Conservation (phyloP, 2,329 filamentous ascomycete species). For the Ceratocystis ficicola region DNA sequence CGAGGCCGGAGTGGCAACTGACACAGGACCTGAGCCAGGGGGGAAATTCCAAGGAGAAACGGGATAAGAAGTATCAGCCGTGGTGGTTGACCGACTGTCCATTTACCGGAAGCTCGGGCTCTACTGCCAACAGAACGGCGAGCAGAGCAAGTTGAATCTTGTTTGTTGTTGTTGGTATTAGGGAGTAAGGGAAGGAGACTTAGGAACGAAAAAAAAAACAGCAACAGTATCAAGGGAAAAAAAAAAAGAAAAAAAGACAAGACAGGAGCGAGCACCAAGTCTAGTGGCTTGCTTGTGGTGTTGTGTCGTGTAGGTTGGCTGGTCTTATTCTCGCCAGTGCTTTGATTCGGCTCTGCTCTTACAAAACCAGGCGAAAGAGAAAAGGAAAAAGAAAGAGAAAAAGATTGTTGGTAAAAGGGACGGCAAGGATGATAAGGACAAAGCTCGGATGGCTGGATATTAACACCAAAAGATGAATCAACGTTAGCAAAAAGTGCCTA, state of each 20-base stretch:
- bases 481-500: slow-evolving; percentile 4
- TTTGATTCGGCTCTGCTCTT: neutral
- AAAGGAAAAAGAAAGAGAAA: slow-evolving; percentile 2
- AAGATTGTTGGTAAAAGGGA: slow-evolving; percentile 10
- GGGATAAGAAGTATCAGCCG: slow-evolving; percentile 38
- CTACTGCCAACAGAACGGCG: slow-evolving; percentile 24
- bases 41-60: slow-evolving; percentile 33
- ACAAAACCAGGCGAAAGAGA: slow-evolving; percentile 5
- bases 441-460: slow-evolving; percentile 12
- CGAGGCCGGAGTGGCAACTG: slow-evolving; percentile 15
- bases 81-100: slow-evolving; percentile 40
- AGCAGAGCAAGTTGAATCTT: slow-evolving; percentile 14
- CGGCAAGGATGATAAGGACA: slow-evolving; percentile 16
- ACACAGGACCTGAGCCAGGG: slow-evolving; percentile 19
- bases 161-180: slow-evolving; percentile 7
- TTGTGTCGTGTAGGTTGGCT: neutral
- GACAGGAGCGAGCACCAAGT: neutral
- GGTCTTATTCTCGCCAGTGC: neutral
- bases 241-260: neutral
- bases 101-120: slow-evolving; percentile 32
- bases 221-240: neutral
- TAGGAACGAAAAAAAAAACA: neutral
- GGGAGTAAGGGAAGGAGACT: neutral
- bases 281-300: neutral
- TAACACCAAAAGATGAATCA: slow-evolving; percentile 6